Base-by-base conservation (phyloP, 1,139 yeast species). In the Blastobotrys raffinosifermentans region DNA sequence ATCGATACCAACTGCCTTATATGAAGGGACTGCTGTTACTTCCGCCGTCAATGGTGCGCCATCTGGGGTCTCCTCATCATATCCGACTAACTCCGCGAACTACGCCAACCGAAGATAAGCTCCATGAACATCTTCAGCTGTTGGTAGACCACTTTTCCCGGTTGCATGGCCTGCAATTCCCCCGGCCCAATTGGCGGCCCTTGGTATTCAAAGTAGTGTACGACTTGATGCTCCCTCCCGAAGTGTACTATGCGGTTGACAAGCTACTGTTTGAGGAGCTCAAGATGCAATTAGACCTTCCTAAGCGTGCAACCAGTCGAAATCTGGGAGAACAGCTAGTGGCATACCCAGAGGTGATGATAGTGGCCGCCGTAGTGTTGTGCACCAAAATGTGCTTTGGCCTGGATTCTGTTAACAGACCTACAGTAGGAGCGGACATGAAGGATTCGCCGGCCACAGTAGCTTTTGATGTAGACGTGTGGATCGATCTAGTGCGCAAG, bases 141-240 rank as follows among this genome's bases (percentile, higher is more conserved):
- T 18, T 53, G 11, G 41, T 41, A 10, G 26, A 25, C 18, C 22
- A 41, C 25, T 46, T 50, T 26, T 17, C 37, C n/a, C 20, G 21
- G 4, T 21, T 40, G 2, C 39, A 38, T 21, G 37, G 40, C 4
- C 25, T 54, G 30, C 22, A 29, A 10, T 35, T 59, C 38, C 57
- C 62, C 4, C 23, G 39, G 2, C 47, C 45, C 16, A 31, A 46
- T 25, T 35, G 42, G 26, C 40, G 49, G 25, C 53, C 61, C n/a
- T 43, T 64, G 18, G 26, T 52, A 10, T 48, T 50, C 38, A 52
- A 54, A 42, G 37, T 50, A 30, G 46, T 55, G 30, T 54, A 49
- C 11, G 59, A 56, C 38, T 39, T 63, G 25, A 41, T 60, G 29
- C 45, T 63, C 16, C 66, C 68, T 4, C 63, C 65, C 2, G 59